Base-by-base conservation (phyloP, 1,139 yeast genomes). In the Nakaseomyces bracarensis region DNA sequence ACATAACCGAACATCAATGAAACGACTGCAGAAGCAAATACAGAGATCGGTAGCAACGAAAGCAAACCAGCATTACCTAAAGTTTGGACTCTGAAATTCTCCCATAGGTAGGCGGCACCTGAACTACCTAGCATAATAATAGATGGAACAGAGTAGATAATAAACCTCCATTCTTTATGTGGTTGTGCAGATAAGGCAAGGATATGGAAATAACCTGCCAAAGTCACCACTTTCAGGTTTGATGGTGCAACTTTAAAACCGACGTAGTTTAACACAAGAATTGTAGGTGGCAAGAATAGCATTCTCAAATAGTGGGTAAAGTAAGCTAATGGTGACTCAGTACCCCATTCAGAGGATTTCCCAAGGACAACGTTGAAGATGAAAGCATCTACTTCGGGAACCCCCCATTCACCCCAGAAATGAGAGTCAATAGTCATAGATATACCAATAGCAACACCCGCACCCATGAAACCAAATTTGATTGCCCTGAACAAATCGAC, bases 141-240 rank as follows among this genome's bases (percentile, higher is more conserved):
- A 0, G 82, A 67, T 2, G 97, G 96, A 9, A 81, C 65, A 0
- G 78, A 68, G 57, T 89, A 91, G 13, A 82, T 66, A 41, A 91
- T 77, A 53, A 89, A 91, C 52, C 97, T 73, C 95, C 95, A 86
- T 66, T 91, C 97, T 60, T 89, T 91, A 54, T 89, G 97, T 1
- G 94, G 91, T 59, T 83, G 94, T 43, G 81, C 60, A 0, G 96
- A 87, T 72, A 87, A 72, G 2, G 75, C 58, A 2, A 68, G 51
- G 23, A 86, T 70, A 57, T 68, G 89, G 9, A 75, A 41, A 3
- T 78, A 29, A 0, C 82, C 65, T 0, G 86, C 67, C 7, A 70
- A 50, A 0, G 71, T 65, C 10, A 71, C 51, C 3, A 71, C 55
- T 20, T 66, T 67, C 39, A 72, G 50, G 23, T 54, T 62, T 16